Percentiles rank a stretch among this genome's conserved stretches.
phyloP scores from a whole-genome alignment of 257 asterid species.

The Ilex asprella region DNA sequence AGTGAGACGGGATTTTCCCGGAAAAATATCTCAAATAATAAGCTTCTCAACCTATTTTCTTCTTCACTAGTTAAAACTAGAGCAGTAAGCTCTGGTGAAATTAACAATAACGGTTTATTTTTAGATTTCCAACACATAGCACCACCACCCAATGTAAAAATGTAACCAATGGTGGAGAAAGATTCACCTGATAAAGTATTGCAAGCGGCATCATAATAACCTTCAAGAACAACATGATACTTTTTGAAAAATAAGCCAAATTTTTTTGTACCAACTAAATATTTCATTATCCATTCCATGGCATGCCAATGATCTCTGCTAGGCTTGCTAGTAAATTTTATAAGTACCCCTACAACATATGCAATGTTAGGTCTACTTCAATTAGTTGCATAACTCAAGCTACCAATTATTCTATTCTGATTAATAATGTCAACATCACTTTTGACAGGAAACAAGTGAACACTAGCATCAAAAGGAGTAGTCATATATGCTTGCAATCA shows the following conservation, averaged over 20 bases:
- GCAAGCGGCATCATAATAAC: no score
- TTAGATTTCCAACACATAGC: background rate
- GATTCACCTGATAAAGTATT: background rate
- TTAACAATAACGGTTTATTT: background rate
- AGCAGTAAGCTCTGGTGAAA: no score
- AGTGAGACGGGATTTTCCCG: background rate
- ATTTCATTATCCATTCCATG: no score
- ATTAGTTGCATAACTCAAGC: background rate
- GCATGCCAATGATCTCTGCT: no score
- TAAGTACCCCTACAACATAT: background rate
- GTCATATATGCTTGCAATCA: background rate
- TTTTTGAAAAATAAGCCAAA: no score
- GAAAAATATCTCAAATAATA: no score
- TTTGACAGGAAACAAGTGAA: background rate
- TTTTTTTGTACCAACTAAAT: no score
- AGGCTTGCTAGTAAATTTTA: background rate
- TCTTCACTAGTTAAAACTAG: no score
- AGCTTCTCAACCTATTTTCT: no score
- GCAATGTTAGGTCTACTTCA: background rate
- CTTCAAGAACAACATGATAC: no score
- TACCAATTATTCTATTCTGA: background rate
- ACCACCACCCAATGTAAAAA: background rate
- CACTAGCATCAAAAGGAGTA: background rate
- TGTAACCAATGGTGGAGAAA: background rate
- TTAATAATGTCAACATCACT: no score